These are phyloP conservation scores for Graphilbum ipis-grandicollis DNA, from an alignment of 2,329 filamentous ascomycete species.

Conservation along the genomic window DNA sequence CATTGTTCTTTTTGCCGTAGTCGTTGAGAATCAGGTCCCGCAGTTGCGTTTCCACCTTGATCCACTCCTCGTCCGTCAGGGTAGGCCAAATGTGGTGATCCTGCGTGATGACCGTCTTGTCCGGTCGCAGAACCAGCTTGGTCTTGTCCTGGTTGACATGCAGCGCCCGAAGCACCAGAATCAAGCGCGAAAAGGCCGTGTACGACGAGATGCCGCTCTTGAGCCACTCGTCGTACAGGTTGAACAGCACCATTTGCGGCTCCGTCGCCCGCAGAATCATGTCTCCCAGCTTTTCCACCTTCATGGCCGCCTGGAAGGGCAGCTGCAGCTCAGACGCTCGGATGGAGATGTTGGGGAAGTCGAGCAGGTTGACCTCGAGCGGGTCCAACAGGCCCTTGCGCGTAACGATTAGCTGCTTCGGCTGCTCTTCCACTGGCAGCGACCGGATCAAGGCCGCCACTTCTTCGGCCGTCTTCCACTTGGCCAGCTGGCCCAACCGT, in stretches of 20 bases:
- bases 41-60: slow-evolving; percentile 95
- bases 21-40: slow-evolving; percentile 94
- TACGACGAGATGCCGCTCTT: slow-evolving; percentile 90
- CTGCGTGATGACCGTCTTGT: slow-evolving; percentile 96
- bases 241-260: slow-evolving; percentile 99
- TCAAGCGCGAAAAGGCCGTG: slow-evolving; percentile 89
- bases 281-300: slow-evolving; percentile 96
- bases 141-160: slow-evolving; percentile 99
- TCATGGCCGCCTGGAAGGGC: slow-evolving; percentile 99
- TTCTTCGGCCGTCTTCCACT: slow-evolving; percentile 99
- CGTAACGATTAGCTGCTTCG: slow-evolving; percentile 96
- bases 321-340: slow-evolving; percentile 91
- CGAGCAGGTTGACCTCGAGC: slow-evolving; percentile 87
- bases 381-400: slow-evolving; percentile 94
- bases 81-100: slow-evolving; percentile 98
- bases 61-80: slow-evolving; percentile 90
- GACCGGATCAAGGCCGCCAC: slow-evolving; percentile 93
- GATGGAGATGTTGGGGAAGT: slow-evolving; percentile 98
- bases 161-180: slow-evolving; percentile 82
- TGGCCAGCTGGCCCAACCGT: slow-evolving; percentile 91
- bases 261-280: slow-evolving; percentile 97
- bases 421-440: slow-evolving; percentile 90
- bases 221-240: slow-evolving; percentile 95
- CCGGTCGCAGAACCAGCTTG: slow-evolving; percentile 81
- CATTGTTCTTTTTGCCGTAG: slow-evolving; percentile 99